These are phyloP conservation scores for Ophiostoma tasmaniense DNA, from an alignment of 2,329 filamentous ascomycete genomes.

Conservation along the genomic window DNA sequence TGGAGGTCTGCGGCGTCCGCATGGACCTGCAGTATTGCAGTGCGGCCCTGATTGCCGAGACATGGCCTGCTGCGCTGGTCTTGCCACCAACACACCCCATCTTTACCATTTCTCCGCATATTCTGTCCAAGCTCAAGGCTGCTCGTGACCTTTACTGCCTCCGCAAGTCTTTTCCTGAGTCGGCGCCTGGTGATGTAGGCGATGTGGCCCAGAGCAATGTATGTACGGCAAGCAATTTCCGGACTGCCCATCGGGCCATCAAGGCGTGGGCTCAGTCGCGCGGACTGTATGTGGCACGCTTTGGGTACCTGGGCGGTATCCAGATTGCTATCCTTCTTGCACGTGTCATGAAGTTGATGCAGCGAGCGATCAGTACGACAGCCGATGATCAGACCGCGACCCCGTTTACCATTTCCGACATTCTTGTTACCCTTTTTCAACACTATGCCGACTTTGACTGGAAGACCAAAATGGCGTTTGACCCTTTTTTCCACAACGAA, in stretches of 20 bases:
- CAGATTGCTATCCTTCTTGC: conserved; percentile 56
- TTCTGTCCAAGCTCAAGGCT: conserved; percentile 55
- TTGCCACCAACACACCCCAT: conserved; percentile 42
- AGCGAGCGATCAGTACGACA: neutral
- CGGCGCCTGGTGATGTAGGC: conserved; percentile 21
- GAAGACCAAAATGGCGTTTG: conserved; percentile 44
- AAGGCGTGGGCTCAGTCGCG: conserved; percentile 53
- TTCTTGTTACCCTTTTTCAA: conserved; percentile 52
- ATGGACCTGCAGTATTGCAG: conserved; percentile 61
- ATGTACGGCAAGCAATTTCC: conserved; percentile 41
- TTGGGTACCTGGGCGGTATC: conserved; percentile 57
- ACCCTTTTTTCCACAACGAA: conserved; percentile 48
- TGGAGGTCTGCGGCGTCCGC: conserved; percentile 48
- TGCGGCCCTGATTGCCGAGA: conserved; percentile 45
- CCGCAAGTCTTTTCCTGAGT: conserved; percentile 49
- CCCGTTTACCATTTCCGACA: conserved; percentile 34
- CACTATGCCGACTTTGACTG: conserved; percentile 57
- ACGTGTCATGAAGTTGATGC: conserved; percentile 48
- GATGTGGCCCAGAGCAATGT: neutral
- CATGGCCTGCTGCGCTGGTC: conserved; percentile 40
- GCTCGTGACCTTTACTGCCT: conserved; percentile 55
- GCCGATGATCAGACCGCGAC: neutral
- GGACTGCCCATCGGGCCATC: conserved; percentile 49
- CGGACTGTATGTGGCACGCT: conserved; percentile 56
- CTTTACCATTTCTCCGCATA: conserved; percentile 47